Conservation (phyloP, 2,329 filamentous ascomycete species). For the Xylaria sp. region DNA sequence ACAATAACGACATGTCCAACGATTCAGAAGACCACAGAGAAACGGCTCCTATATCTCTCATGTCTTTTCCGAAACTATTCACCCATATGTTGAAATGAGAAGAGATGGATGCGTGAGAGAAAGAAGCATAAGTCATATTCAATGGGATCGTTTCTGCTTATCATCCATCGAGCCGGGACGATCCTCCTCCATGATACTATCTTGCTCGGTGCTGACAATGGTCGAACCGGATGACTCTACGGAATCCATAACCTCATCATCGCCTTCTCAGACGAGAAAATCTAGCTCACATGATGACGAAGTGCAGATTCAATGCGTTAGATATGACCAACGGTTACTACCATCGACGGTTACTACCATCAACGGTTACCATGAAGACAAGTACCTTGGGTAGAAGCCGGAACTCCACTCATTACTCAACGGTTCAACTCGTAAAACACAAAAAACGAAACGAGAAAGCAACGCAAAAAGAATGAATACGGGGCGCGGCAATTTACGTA, state of each 20-base stretch:
- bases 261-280: too few species aligned
- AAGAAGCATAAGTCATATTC: background rate
- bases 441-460: too few species aligned
- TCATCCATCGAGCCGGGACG: background rate
- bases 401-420: background rate
- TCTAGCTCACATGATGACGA: background rate
- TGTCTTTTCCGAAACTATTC: background rate
- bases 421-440: background rate
- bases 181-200: background rate
- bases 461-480: too few species aligned
- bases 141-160: background rate
- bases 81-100: background rate
- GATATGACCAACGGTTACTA: background rate
- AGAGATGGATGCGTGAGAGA: background rate
- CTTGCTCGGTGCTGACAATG: too few species aligned
- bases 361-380: too few species aligned
- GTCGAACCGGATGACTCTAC: too few species aligned
- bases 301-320: background rate
- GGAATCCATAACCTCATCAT: too few species aligned
- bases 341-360: too few species aligned
- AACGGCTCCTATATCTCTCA: background rate
- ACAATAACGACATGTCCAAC: too few species aligned
- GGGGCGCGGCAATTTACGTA: too few species aligned
- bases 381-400: too few species aligned
- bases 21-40: background rate